Evolutionary conservation across 2,329 filamentous ascomycete genomes (phyloP), one percentile per base, ranked within the genome.

Genomic region (Diatrype stigma): DNA sequence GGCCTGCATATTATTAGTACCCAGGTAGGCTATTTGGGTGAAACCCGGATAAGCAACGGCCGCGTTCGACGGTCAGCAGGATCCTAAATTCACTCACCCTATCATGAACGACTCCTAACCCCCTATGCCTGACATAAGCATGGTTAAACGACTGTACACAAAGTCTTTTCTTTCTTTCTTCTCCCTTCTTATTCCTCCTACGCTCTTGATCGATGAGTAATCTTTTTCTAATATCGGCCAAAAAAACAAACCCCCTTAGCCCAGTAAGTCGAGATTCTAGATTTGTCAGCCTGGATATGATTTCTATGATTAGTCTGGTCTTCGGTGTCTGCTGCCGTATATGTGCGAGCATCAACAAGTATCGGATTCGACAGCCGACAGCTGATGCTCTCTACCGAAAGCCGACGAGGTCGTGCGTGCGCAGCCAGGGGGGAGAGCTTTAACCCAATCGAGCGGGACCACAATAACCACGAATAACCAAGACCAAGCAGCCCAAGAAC

Each of bases 121-220:
- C 40, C 48, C 53, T 57, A 60, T 60, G n/a, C n/a, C n/a, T n/a
- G 56, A 51, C 57, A 60, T 60, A 57, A 60, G 56, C 56, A 60
- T 57, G 52, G 51, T 56, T 50, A 49, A 53, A 47, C 38, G 23
- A 47, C 42, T 45, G 32, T 44, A 26, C 22, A 17, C 40, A 28
- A 44, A 19, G 17, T 23, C 38, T 42, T 19, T 23, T 5, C 16
- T 37, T 37, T 17, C n/a, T 37, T 37, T 37, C n/a, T 7, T 37
- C 4, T 37, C 6, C n/a, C 40, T 42, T 21, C 21, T 22, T 14
- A 23, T 23, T 6, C 16, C 5, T n/a, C n/a, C n/a, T n/a, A n/a
- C n/a, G n/a, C n/a, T n/a, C n/a, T n/a, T n/a, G n/a, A n/a, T n/a
- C 2, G 40, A 17, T 44, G 40, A 44, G 22, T 44, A 44, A 44